Conservation (phyloP, 257 asterid species). For the Solanum ahanhuiri region DNA sequence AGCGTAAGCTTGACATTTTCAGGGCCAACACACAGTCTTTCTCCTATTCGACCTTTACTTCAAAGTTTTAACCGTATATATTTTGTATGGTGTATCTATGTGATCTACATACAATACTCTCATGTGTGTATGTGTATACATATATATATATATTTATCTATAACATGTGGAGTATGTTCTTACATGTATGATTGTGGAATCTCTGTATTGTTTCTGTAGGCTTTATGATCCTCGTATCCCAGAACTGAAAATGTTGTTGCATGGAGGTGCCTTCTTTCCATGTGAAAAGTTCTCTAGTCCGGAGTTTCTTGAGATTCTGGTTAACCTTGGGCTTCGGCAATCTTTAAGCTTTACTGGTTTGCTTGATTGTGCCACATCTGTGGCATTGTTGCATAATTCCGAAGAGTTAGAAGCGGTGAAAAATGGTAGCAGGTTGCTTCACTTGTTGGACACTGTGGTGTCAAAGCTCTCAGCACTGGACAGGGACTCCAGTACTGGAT, state of each 20-base stretch:
- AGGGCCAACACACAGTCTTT: neutral
- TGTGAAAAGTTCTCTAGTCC: constrained; percentile 62
- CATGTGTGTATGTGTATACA: neutral
- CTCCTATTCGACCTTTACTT: neutral
- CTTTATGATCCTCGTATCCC: constrained; percentile 88
- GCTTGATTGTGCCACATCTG: constrained; percentile 84
- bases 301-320: constrained; percentile 56
- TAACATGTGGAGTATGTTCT: neutral
- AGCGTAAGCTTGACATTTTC: neutral
- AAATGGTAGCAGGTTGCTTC: constrained; percentile 56
- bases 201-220: constrained; percentile 36
- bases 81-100: neutral
- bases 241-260: constrained; percentile 56
- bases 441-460: constrained; percentile 54
- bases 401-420: constrained; percentile 36
- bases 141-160: neutral
- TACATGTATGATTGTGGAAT: neutral
- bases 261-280: constrained; percentile 65
- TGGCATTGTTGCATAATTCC: constrained; percentile 49
- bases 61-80: neutral
- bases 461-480: constrained; percentile 33
- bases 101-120: neutral
- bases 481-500: constrained; percentile 19
- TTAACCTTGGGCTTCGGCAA: constrained; percentile 69
- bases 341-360: constrained; percentile 55